Evolutionary conservation across 148 eudicot species (phyloP).

Genomic region (Vaccinium macrocarpon): DNA sequence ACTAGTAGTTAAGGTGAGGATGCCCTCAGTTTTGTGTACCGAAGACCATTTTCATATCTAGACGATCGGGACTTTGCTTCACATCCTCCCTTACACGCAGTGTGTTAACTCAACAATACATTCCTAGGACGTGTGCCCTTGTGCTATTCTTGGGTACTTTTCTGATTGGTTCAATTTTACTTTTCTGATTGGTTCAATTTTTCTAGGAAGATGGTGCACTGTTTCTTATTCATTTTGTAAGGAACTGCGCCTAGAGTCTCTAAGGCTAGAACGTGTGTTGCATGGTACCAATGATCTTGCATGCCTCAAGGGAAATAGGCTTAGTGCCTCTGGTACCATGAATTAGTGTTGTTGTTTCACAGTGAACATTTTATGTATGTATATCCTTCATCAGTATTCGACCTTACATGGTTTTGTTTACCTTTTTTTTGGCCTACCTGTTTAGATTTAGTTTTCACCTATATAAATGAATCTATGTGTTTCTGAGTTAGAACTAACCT

Average conservation of each 20-base stretch:
- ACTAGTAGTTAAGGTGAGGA: background rate
- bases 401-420: background rate
- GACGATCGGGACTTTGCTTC: too few relatives aligned
- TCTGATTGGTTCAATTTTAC: background rate
- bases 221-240: background rate
- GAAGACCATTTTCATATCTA: background rate
- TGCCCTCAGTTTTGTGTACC: background rate
- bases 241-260: background rate
- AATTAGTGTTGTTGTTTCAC: background rate
- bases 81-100: background rate
- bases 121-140: background rate
- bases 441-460: background rate
- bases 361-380: background rate
- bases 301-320: background rate
- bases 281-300: background rate
- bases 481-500: slow-evolving; percentile 9
- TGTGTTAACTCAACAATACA: background rate
- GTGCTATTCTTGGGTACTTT: background rate
- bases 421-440: background rate
- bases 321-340: background rate
- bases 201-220: background rate
- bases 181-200: background rate
- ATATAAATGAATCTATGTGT: background rate
- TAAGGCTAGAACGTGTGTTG: background rate
- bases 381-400: background rate